Base-by-base conservation (phyloP, 345 rosid genomes). In the Luvunga scandens region DNA sequence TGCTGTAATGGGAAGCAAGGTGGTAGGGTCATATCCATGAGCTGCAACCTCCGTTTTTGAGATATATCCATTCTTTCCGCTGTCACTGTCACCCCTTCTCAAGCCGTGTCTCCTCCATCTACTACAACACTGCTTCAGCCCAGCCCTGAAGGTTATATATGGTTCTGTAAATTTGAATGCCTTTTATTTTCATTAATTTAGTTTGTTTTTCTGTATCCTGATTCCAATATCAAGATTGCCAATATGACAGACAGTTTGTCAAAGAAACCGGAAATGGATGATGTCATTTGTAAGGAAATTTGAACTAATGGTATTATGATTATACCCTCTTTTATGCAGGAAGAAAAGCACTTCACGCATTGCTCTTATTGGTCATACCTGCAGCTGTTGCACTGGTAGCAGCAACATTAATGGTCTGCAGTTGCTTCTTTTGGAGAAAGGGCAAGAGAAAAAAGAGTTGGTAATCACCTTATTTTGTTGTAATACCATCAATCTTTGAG, bases 21-120 rank as follows among this genome's bases (percentile, higher is more conserved):
- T 19, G 81, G 59, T 71, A 68, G 66, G 66, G 24, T 79, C 7
- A 60, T 34, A 25, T 24, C 86, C 6, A 38, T 66, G 56, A 84
- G 87, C 56, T 88, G 89, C 75, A 66, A 76, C 66, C 62, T 86
- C 36, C 80, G 88, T 21, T 84, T n/a, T 72, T 67, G 89, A 88
- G 80, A 50, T 61, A 18, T 82, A 81, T 70, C 7, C 79, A 19
- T 84, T 87, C 79, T 80, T 66, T 69, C 31, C 4, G 22, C 36
- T 27, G 45, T 66, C 50, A 45, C 5, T 75, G 22, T 8, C 75
- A 22, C 57, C 34, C 55, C 63, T 7, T 30, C 36, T 0, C 30
- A 24, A 3, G 31, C 22, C n/a, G 4, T 4, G 2, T 63, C 83
- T 6, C 81, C 73, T 68, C 65, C 86, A 7, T 71, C 84, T 8